A percentile compares a stretch with the other conserved stretches of the same genome.
phyloP scores from a whole-genome alignment of 2,329 filamentous ascomycete species.

The Ophiostoma ips region DNA sequence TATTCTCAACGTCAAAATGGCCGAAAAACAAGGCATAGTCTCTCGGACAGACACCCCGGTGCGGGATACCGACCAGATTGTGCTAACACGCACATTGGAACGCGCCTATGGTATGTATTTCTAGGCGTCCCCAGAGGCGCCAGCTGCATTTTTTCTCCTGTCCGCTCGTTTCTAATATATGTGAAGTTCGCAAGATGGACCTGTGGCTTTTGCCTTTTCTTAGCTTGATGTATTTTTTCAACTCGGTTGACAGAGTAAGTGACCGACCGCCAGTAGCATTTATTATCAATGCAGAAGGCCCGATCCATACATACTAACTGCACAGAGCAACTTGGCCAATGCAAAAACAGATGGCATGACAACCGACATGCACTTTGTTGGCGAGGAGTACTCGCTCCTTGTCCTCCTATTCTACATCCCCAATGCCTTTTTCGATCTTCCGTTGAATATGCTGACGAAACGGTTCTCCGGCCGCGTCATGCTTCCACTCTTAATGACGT shows the following conservation, averaged over 20 bases:
- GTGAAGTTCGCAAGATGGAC: not conserved
- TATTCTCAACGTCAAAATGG: not conserved
- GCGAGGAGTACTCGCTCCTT: conserved; percentile 54
- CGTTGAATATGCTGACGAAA: conserved; percentile 52
- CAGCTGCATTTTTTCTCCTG: not conserved
- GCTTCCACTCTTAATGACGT: conserved; percentile 50
- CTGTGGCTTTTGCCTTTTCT: not conserved
- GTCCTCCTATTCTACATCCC: conserved; percentile 60
- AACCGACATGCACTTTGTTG: conserved; percentile 42
- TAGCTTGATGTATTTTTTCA: conserved; percentile 2
- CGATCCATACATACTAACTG: not conserved
- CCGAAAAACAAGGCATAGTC: not conserved
- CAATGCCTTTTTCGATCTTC: conserved; percentile 56
- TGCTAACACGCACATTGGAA: not conserved
- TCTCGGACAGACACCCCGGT: not conserved
- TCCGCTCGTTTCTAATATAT: not conserved
- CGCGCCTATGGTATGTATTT: not conserved
- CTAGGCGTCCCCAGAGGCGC: too few relatives aligned
- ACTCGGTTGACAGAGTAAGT: not conserved
- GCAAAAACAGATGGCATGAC: conserved; percentile 39
- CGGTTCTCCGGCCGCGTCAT: conserved; percentile 50
- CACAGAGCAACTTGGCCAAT: conserved; percentile 31
- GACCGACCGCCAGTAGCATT: too few relatives aligned
- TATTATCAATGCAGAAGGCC: too few relatives aligned
- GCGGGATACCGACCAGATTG: not conserved